Evolutionary conservation across 177 flowering plant genomes (phyloP).

Genomic region (Vitis hybrid): DNA sequence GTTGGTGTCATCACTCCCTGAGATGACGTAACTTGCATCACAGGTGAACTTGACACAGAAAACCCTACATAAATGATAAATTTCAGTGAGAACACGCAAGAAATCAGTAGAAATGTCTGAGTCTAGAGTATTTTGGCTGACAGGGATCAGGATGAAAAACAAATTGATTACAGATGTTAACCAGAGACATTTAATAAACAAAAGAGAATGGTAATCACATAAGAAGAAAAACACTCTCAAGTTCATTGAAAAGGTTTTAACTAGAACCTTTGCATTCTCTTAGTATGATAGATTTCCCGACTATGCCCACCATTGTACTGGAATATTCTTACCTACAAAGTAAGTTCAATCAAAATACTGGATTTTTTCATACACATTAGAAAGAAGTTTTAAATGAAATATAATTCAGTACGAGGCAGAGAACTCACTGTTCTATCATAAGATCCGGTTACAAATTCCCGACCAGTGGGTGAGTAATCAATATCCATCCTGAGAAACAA

Average conservation of each 20-base stretch:
- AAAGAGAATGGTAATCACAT: neutral
- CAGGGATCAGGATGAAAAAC: too few species aligned
- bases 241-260: neutral
- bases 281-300: slow-evolving; percentile 89
- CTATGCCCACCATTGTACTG: slow-evolving; percentile 93
- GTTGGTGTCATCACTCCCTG: slow-evolving; percentile 98
- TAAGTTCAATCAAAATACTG: neutral
- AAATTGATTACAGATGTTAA: neutral
- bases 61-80: slow-evolving; percentile 51
- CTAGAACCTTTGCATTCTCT: slow-evolving; percentile 94
- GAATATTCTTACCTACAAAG: slow-evolving; percentile 81
- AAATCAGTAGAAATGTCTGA: neutral
- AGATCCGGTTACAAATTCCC: slow-evolving; percentile 96
- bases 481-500: slow-evolving; percentile 78
- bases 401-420: neutral
- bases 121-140: too few species aligned
- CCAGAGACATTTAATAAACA: neutral
- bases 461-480: slow-evolving; percentile 93
- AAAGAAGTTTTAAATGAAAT: neutral
- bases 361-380: neutral
- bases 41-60: slow-evolving; percentile 81
- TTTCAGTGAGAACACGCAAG: neutral
- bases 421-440: slow-evolving; percentile 92
- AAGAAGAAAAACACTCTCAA: neutral
- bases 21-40: slow-evolving; percentile 78